Evolutionary conservation across 2,329 filamentous ascomycete species (phyloP), one percentile per base, ranked within the genome.

Genomic region (Rhynchosporium secalis): DNA sequence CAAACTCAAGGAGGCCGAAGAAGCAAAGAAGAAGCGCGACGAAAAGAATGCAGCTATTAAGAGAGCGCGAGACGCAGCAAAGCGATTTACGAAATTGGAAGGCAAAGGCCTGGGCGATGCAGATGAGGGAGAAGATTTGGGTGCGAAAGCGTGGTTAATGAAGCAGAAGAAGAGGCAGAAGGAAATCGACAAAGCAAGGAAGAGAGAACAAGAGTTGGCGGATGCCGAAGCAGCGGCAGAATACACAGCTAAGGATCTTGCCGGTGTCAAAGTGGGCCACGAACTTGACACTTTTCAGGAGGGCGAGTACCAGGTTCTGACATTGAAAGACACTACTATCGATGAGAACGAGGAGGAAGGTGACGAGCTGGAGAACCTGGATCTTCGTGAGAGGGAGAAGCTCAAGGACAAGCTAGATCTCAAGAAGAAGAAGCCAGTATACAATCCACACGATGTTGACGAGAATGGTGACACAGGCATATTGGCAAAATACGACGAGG

Each of bases 161-260:
- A 88, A 88, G 63, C 89, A 94, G 75, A 98, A 96, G 82, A 98
- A 96, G 80, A 84, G 93, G 57, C 92, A 96, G 75, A 96, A 92
- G 82, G 91, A 93, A 77, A 93, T 98, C 45, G 89, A 88, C 51
- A 88, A 91, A 70, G 86, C 88, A 36, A 84, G 89, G 68, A 86
- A 86, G 72, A 72, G 81, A 58, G 90, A 92, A 64, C 86, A 90
- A 72, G 92, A 97, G 74, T 78, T 92, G 51, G 91, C 87, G 9
- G 91, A 91, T 64, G 87, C 89, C 4, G 89, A 93, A 74, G 84
- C 84, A 9, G 83, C 79, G 3, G 87, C 86, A 1, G 87, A 94
- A 71, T 96, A 97, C 75, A 93, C 91, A 0, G 86, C 91, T 3
- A 89, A 89, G 64, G 93, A 98, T 73, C 80, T 98, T 55, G 89